These are phyloP conservation scores for Ascochyta lentis DNA, from an alignment of 2,329 filamentous ascomycete genomes.

Conservation along the genomic window DNA sequence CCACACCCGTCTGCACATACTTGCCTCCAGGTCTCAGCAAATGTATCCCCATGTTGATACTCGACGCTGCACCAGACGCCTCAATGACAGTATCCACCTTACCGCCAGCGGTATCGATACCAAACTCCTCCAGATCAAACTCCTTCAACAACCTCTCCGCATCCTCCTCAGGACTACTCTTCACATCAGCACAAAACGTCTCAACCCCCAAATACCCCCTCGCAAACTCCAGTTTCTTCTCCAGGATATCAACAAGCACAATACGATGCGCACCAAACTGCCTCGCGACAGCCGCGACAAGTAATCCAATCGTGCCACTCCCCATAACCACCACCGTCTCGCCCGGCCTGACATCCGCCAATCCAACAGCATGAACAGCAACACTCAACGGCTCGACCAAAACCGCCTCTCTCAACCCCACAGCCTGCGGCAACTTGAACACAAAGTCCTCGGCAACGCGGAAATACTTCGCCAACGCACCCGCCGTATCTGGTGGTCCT, in stretches of 20 bases:
- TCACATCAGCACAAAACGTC: conserved; percentile 72
- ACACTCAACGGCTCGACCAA: conserved; percentile 89
- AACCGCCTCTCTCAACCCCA: conserved; percentile 88
- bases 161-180: conserved; percentile 69
- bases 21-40: conserved; percentile 90
- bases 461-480: conserved; percentile 85
- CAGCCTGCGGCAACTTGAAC: conserved; percentile 81
- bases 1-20: conserved; percentile 93
- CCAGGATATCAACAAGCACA: conserved; percentile 90
- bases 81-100: conserved; percentile 84
- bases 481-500: conserved; percentile 68
- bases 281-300: conserved; percentile 77
- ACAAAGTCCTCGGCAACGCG: conserved; percentile 91
- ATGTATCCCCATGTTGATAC: conserved; percentile 83
- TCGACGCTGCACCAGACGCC: conserved; percentile 90
- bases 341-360: conserved; percentile 78
- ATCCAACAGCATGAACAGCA: conserved; percentile 82
- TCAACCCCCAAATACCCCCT: conserved; percentile 75
- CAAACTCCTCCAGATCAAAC: conserved; percentile 68
- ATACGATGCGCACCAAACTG: conserved; percentile 76
- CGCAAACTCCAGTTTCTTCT: conserved; percentile 80
- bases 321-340: conserved; percentile 88
- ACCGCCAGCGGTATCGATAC: conserved; percentile 61
- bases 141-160: conserved; percentile 62
- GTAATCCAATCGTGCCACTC: conserved; percentile 87